These are phyloP conservation scores for Cryomyces minteri DNA, from an alignment of 495 filamentous ascomycete genomes.

Conservation along the genomic window DNA sequence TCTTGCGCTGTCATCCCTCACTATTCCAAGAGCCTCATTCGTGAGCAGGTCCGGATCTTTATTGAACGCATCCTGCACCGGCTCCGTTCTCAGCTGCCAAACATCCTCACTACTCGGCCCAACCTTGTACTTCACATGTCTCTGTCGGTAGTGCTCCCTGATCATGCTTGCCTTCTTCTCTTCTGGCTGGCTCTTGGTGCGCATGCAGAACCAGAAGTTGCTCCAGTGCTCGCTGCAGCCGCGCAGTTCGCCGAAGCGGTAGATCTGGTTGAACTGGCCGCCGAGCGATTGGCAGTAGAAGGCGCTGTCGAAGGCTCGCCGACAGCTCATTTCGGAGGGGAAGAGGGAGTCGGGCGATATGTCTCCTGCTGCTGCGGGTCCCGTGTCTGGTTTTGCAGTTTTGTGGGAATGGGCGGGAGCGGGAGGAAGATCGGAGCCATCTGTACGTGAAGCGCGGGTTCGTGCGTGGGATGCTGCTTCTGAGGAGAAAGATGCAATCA, in stretches of 20 bases:
- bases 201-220: constrained; percentile 95
- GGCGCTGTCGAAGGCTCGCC: constrained; percentile 74
- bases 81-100: constrained; percentile 51
- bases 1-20: too few relatives aligned
- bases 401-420: constrained; percentile 1
- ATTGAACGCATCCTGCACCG: constrained; percentile 30
- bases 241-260: constrained; percentile 61
- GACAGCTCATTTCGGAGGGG: constrained; percentile 71
- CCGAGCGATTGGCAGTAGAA: constrained; percentile 86
- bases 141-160: constrained; percentile 50
- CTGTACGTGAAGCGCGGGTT: not conserved
- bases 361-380: not conserved
- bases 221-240: constrained; percentile 66
- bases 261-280: constrained; percentile 71
- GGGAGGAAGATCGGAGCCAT: not conserved
- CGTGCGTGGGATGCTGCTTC: not conserved
- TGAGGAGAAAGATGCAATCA: constrained; percentile 25
- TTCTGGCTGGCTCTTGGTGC: constrained; percentile 33
- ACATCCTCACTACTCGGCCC: constrained; percentile 77
- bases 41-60: constrained; percentile 42
- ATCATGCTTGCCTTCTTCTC: constrained; percentile 36
- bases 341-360: constrained; percentile 40
- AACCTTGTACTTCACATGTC: constrained; percentile 52
- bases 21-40: too few relatives aligned
- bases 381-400: constrained; percentile 20